Percentiles rank a stretch among this genome's conserved stretches.
Evolutionary conservation across 2,329 filamentous ascomycete genomes (phyloP).

Genomic region (Arthrobotrys megalospora): DNA sequence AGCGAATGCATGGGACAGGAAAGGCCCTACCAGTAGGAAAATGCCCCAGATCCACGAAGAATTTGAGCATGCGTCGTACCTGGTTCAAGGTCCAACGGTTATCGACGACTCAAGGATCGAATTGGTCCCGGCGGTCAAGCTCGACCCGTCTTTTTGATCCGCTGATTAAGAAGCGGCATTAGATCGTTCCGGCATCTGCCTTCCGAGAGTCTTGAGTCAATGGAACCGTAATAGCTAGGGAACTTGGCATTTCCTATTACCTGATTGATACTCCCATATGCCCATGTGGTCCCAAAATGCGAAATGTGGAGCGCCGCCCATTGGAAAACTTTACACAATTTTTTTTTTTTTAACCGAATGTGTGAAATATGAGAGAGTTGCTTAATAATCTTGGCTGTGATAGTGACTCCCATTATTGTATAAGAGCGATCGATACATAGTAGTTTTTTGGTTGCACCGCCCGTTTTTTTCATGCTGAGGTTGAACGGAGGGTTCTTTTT

Average conservation of each 20-base stretch:
- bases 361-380: constrained; percentile 39
- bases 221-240: constrained; percentile 14
- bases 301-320: constrained; percentile 24
- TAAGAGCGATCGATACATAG: not conserved
- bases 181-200: constrained; percentile 34
- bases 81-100: constrained; percentile 1
- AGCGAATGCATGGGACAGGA: not conserved
- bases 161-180: constrained; percentile 4
- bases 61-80: constrained; percentile 1
- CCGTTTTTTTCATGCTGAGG: constrained; percentile 1
- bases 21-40: constrained; percentile 1
- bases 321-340: not conserved
- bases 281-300: constrained; percentile 17
- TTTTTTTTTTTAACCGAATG: constrained; percentile 44
- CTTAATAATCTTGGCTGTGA: constrained; percentile 40
- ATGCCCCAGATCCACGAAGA: constrained; percentile 29
- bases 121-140: constrained; percentile 1
- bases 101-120: constrained; percentile 33
- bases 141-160: not conserved
- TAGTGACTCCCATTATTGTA: constrained; percentile 9
- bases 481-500: not conserved
- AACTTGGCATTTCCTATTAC: constrained; percentile 26
- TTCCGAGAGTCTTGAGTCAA: constrained; percentile 24
- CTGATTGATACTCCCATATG: constrained; percentile 42
- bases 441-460: not conserved